phyloP scores from a whole-genome alignment of 805 yeast species.

The Ogataea zsoltii region DNA sequence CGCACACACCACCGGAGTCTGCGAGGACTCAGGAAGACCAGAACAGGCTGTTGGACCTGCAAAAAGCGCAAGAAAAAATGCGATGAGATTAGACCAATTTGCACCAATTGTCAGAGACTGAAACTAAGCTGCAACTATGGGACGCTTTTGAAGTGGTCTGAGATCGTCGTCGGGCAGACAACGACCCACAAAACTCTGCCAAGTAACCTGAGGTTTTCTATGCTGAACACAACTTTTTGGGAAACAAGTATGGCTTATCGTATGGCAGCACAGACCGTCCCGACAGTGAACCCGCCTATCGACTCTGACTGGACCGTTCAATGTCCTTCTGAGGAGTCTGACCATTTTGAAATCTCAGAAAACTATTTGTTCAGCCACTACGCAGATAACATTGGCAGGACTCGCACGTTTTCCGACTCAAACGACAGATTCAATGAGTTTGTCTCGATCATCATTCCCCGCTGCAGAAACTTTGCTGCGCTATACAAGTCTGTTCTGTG shows the following conservation, averaged over 20 bases:
- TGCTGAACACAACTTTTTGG: conserved; percentile 3
- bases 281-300: no score
- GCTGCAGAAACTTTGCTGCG: conserved; percentile 27
- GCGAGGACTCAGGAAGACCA: conserved; percentile 12
- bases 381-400: conserved; percentile 22
- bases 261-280: neutral
- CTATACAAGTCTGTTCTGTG: conserved; percentile 29
- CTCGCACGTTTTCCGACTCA: conserved; percentile 26
- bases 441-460: conserved; percentile 28
- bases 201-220: no score
- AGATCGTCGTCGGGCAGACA: no score
- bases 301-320: conserved; percentile 2
- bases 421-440: conserved; percentile 29
- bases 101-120: conserved; percentile 24
- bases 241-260: conserved; percentile 3
- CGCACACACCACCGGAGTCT: conserved; percentile 1
- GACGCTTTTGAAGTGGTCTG: conserved; percentile 18
- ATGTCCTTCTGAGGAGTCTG: neutral
- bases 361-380: conserved; percentile 27
- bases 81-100: conserved; percentile 28
- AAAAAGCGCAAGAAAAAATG: conserved; percentile 45
- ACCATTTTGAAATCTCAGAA: conserved; percentile 9
- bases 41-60: conserved; percentile 45
- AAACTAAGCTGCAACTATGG: conserved; percentile 21
- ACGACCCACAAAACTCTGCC: no score